phyloP scores from a whole-genome alignment of 129 eudicot species.

The Flaveria brownii region DNA sequence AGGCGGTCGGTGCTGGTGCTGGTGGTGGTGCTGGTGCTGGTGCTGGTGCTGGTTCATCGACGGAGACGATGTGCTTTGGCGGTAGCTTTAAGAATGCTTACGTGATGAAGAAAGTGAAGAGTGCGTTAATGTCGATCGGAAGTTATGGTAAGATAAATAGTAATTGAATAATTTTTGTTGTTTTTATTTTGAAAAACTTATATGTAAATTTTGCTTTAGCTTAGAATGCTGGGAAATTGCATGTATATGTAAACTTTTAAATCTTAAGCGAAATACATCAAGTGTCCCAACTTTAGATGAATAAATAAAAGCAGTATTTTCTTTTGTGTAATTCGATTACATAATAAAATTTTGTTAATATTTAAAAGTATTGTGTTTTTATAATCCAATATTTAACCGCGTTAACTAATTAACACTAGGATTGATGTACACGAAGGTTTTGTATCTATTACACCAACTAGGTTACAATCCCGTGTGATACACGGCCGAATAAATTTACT shows the following conservation, averaged over 20 bases:
- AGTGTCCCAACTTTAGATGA: background rate
- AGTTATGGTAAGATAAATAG: slow-evolving; percentile 33
- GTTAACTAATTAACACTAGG: background rate
- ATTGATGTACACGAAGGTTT: no score
- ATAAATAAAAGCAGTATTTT: background rate
- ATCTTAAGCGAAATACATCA: background rate
- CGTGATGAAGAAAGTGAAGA: slow-evolving; percentile 44
- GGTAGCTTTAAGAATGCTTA: slow-evolving; percentile 25
- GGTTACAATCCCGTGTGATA: no score
- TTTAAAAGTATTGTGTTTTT: background rate
- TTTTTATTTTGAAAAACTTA: background rate
- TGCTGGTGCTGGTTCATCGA: slow-evolving; percentile 15
- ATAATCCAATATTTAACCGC: background rate
- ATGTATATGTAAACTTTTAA: no score
- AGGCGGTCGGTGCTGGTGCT: slow-evolving; percentile 22
- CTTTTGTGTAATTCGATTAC: background rate
- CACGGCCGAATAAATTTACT: no score
- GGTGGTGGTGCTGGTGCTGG: no score
- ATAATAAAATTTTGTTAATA: background rate
- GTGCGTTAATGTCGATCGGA: slow-evolving; percentile 43
- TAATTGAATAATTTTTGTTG: background rate
- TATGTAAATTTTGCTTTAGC: background rate
- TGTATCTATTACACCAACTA: no score
- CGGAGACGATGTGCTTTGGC: slow-evolving; percentile 47
- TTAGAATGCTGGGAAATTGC: background rate